Base-by-base conservation (phyloP, 169 alveolate species). In the Theileria orientalis region DNA sequence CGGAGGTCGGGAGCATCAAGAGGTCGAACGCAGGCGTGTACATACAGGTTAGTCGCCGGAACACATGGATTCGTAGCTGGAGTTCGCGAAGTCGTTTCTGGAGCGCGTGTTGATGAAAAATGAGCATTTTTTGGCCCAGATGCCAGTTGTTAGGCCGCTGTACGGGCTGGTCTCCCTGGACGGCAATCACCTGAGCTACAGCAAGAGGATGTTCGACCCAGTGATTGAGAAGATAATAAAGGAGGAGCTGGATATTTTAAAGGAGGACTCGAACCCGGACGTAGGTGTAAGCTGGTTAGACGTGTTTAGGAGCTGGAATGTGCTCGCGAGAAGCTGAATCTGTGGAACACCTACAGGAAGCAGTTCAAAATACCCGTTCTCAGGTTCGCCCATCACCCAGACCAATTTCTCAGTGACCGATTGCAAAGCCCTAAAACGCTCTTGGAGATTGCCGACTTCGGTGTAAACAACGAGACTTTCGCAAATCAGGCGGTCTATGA, bases 11-110 rank as follows among this genome's bases (percentile, higher is more conserved):
- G 33, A 83, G 44, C 46, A 89, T 89, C 62, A 89, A 85, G 16
- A 80, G 94, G 2, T 85, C 92, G 23, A 89, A 89, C 52, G 88
- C 94, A 0, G 89, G 89, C 11, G 82, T 89, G 47, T 89, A 85
- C 63, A 89, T 89, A 9, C 94, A 89, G 84, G 92, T 89, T 23
- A 2, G 0, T 11, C 1, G 14, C 1, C 59, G 16, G 8, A 44
- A 16, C 30, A 60, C 16, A 7, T 6, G 29, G n/a, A 23, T 37
- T 30, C 42, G 25, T 44, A 82, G 89, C 61, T 76, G 49, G 94
- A 89, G 59, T 74, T 89, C 52, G 90, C 92, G 30, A 83, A 69
- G 59, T 80, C 84, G 44, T 89, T 89, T 59, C 64, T 89, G 61
- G 94, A 84, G 51, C 51, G 83, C 42, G 51, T 89, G 27, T 68